Percentiles rank a stretch among this genome's conserved stretches.
phyloP scores from a whole-genome alignment of 2,329 filamentous ascomycete species.

The Xylariaceae sp. region DNA sequence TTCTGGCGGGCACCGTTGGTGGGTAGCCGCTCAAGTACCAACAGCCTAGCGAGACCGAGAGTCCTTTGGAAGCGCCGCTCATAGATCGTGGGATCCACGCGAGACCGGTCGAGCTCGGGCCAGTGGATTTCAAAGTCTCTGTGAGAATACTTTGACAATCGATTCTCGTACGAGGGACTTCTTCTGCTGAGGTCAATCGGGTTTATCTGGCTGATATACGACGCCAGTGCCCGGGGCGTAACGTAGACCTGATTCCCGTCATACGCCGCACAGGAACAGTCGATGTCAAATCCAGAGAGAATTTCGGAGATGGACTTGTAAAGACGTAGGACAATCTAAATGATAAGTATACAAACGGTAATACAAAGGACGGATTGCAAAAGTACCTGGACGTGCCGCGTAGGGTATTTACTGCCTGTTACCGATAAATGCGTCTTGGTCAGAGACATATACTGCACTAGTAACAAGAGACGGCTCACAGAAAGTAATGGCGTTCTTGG shows the following conservation, averaged over 20 bases:
- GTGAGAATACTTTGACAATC: constrained; percentile 78
- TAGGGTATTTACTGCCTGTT: constrained; percentile 69
- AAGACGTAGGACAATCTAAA: constrained; percentile 67
- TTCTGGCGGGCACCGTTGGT: constrained; percentile 60
- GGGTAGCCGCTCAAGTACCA: constrained; percentile 75
- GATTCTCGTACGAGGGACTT: constrained; percentile 82
- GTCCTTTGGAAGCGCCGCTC: constrained; percentile 74
- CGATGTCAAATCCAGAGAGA: constrained; percentile 82
- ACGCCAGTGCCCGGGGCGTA: constrained; percentile 68
- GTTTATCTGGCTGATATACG: constrained; percentile 78
- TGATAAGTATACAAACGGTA: constrained; percentile 2
- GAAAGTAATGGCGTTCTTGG: constrained; percentile 83
- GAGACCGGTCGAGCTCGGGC: constrained; percentile 66
- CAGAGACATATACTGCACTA: background rate
- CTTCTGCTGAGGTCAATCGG: constrained; percentile 72
- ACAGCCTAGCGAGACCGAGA: constrained; percentile 68
- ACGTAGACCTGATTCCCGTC: constrained; percentile 76
- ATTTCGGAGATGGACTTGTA: constrained; percentile 83
- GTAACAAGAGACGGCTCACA: constrained; percentile 27
- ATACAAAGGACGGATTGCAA: background rate
- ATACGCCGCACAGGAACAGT: constrained; percentile 75
- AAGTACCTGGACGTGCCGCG: constrained; percentile 63
- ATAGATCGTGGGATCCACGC: constrained; percentile 79
- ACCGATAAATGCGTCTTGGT: constrained; percentile 2
- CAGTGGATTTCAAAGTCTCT: constrained; percentile 82